phyloP scores from a whole-genome alignment of 352 stramenopile species.

The Blastocystis sp. region DNA sequence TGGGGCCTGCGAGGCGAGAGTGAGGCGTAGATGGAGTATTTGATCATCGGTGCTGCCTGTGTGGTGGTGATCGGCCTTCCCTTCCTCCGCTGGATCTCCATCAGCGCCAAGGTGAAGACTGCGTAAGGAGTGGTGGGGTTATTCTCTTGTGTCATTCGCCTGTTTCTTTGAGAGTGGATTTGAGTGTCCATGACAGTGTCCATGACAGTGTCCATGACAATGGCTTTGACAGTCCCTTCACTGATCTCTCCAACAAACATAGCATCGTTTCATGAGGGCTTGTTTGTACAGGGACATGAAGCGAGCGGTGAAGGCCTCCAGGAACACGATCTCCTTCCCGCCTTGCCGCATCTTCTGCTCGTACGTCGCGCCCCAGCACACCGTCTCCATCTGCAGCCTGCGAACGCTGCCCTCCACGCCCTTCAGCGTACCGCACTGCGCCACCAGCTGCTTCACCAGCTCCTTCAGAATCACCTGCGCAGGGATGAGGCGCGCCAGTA shows the following conservation, averaged over 20 bases:
- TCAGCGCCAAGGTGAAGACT: neutral
- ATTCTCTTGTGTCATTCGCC: no score
- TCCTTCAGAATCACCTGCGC: conserved; percentile 91
- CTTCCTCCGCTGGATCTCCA: neutral
- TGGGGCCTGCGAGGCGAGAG: neutral
- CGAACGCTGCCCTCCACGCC: no score
- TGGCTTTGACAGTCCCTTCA: no score
- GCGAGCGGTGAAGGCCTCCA: conserved; percentile 97
- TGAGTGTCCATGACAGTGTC: no score
- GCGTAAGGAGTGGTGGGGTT: no score
- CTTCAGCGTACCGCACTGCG: conserved; percentile 75
- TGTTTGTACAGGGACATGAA: conserved; percentile 98
- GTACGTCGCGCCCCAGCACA: conserved; percentile 84
- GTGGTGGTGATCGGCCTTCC: conserved; percentile 1
- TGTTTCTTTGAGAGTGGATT: no score
- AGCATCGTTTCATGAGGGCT: conserved; percentile 85
- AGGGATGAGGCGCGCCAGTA: conserved; percentile 96
- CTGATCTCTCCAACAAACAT: neutral
- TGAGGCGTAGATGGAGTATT: conserved; percentile 26
- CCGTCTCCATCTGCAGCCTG: conserved; percentile 88
- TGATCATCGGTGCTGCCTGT: neutral
- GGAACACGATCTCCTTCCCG: conserved; percentile 98
- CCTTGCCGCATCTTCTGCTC: conserved; percentile 89
- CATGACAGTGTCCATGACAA: no score
- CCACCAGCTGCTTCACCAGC: conserved; percentile 84